Evolutionary conservation across 345 rosid species (phyloP), one percentile per base, ranked within the genome.

Genomic region (Citrus cavaleriei): DNA sequence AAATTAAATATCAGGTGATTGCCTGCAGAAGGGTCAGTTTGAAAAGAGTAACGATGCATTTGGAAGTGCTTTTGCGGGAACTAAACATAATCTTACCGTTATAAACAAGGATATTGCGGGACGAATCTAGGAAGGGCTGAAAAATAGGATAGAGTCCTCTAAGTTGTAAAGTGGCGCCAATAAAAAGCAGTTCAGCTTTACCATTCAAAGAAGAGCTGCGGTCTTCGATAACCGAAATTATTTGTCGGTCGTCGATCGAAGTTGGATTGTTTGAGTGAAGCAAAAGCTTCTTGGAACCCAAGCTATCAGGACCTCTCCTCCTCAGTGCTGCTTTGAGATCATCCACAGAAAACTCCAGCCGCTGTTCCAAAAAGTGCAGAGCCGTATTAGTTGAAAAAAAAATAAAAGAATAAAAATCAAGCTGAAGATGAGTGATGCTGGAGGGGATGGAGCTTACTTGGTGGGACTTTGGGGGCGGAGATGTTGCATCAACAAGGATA

Each of bases 111-210:
- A 89, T 59, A 80, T 95, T 90, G 70, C 85, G 78, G 4, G 77
- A 87, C 21, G 90, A 83, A 81, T 94, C 95, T 64, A 83, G 78
- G 76, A 96, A 84, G 0, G 98, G 97, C 84, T 91, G 98, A 49
- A 46, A 70, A 4, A 90, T 74, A 70, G 92, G 85, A 83, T 25
- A 34, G 6, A 87, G 71, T 62, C 98, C 99, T 85, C 97, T 85
- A 68, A 93, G 91, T 87, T 96, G 98, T 76, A 94, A 88, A 1
- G 94, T 89, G 49, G 98, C 87, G 51, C 95, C 99, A 27, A 93
- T 68, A 71, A 94, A 92, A 57, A 82, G 81, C 81, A 92, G 46
- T 69, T 93, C 89, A 25, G 82, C 94, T 5, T 32, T 74, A 77
- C 74, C 40, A 40, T 66, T 55, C 19, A 22, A 18, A 75, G 10